A percentile compares a stretch with the other conserved stretches of the same genome.
These are phyloP conservation scores for Yueomyces sinensis DNA, from an alignment of 805 yeast genomes.

Conservation along the genomic window DNA sequence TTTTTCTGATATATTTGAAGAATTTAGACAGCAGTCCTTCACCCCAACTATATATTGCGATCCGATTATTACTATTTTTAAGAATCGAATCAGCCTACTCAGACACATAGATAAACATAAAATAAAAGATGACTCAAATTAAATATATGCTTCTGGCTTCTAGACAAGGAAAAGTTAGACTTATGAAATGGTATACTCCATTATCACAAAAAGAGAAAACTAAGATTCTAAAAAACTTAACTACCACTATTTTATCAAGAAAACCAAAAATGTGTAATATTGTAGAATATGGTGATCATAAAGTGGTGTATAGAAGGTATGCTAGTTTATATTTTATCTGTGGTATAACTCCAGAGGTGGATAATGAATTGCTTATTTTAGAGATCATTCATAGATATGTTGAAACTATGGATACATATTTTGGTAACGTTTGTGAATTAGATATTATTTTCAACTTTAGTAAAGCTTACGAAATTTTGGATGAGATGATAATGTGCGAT, in stretches of 20 bases:
- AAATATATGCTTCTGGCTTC: constrained; percentile 73
- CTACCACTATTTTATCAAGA: constrained; percentile 73
- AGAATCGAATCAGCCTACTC: too few relatives aligned
- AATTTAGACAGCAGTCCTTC: too few relatives aligned
- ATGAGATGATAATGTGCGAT: constrained; percentile 70
- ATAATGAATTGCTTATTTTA: constrained; percentile 73
- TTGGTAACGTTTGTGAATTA: constrained; percentile 91
- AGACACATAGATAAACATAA: too few relatives aligned
- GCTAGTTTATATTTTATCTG: constrained; percentile 87
- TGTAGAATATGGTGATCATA: constrained; percentile 61
- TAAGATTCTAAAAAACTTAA: constrained; percentile 70
- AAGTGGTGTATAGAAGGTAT: constrained; percentile 81
- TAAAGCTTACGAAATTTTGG: constrained; percentile 83
- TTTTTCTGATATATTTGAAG: too few relatives aligned
- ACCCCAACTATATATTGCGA: too few relatives aligned
- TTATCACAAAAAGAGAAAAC: constrained; percentile 75
- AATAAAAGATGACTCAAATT: constrained; percentile 32
- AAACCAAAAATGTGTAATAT: constrained; percentile 94
- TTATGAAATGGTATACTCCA: constrained; percentile 87
- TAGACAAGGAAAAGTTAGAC: constrained; percentile 88
- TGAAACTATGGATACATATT: constrained; percentile 91
- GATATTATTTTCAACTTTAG: constrained; percentile 94
- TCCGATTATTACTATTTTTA: too few relatives aligned
- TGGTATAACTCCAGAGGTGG: constrained; percentile 41
- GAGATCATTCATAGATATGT: constrained; percentile 88